A percentile compares a stretch with the other conserved stretches of the same genome.
Conservation (phyloP, 176 grass and related monocot species). For the Zoysia pacifica region DNA sequence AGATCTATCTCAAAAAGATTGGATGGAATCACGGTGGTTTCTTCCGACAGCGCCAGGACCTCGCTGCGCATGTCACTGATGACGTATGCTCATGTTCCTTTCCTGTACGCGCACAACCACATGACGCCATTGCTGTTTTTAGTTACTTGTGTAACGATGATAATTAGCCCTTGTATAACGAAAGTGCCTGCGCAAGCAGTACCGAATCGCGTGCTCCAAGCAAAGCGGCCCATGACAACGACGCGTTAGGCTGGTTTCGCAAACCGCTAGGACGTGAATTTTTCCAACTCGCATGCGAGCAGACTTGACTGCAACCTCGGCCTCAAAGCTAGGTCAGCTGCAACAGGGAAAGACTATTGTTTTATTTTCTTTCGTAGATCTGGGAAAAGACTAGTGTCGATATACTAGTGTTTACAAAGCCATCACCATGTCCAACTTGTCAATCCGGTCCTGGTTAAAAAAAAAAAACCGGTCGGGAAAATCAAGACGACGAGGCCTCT, state of each 20-base stretch:
- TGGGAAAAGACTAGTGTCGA: conserved; percentile 11
- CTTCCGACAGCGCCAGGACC: background rate
- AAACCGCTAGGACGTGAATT: background rate
- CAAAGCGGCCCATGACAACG: conserved; percentile 4
- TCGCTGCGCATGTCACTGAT: conserved; percentile 20
- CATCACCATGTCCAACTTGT: conserved; percentile 27
- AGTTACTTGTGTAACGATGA: background rate
- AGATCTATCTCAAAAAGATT: background rate
- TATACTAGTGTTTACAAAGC: background rate
- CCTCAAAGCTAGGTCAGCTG: conserved; percentile 40
- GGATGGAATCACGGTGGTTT: background rate
- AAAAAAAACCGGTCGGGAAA: conserved; percentile 1
- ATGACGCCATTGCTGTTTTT: background rate
- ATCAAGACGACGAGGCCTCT: conserved; percentile 19
- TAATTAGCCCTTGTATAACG: conserved; percentile 1
- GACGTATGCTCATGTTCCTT: background rate
- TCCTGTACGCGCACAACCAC: background rate
- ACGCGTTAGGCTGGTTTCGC: conserved; percentile 35
- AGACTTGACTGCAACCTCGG: conserved; percentile 38
- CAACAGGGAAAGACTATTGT: conserved; percentile 28
- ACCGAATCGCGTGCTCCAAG: background rate
- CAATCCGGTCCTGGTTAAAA: background rate
- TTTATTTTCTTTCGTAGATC: background rate
- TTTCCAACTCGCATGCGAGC: conserved; percentile 32
- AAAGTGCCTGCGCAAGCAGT: background rate